Conservation (phyloP, 208 protist species). For the Vickermania spadyakhi region DNA sequence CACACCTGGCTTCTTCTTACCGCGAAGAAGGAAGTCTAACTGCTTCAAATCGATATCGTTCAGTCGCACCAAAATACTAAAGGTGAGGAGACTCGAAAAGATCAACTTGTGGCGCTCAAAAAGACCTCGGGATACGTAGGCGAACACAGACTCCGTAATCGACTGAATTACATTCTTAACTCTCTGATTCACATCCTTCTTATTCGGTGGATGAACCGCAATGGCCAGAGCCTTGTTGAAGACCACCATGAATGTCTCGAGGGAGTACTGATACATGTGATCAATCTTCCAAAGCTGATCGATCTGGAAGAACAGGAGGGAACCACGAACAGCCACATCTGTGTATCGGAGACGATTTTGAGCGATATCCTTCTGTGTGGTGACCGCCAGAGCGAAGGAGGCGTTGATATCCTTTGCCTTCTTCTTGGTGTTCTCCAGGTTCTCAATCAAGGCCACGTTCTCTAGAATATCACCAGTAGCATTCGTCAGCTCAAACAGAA, state of each 20-base stretch:
- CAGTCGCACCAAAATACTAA: conserved; percentile 82
- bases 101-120: conserved; percentile 99
- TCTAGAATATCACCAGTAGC: conserved; percentile 95
- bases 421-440: conserved; percentile 96
- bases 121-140: conserved; percentile 95
- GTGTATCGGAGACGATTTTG: conserved; percentile 93
- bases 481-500: conserved; percentile 94
- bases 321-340: conserved; percentile 91
- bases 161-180: conserved; percentile 90
- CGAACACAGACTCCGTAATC: conserved; percentile 93
- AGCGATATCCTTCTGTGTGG: conserved; percentile 94
- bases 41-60: conserved; percentile 86
- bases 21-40: conserved; percentile 92
- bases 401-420: conserved; percentile 95
- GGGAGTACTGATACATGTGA: conserved; percentile 98
- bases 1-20: conserved; percentile 82
- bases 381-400: conserved; percentile 89
- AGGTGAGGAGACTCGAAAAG: conserved; percentile 94
- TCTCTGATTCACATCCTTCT: conserved; percentile 88
- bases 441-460: conserved; percentile 94
- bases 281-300: conserved; percentile 95
- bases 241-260: conserved; percentile 96
- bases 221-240: conserved; percentile 95
- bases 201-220: conserved; percentile 84
- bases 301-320: conserved; percentile 97